phyloP scores from a whole-genome alignment of 768 basidiomycete genomes.

The Boletus pseudopeckii region DNA sequence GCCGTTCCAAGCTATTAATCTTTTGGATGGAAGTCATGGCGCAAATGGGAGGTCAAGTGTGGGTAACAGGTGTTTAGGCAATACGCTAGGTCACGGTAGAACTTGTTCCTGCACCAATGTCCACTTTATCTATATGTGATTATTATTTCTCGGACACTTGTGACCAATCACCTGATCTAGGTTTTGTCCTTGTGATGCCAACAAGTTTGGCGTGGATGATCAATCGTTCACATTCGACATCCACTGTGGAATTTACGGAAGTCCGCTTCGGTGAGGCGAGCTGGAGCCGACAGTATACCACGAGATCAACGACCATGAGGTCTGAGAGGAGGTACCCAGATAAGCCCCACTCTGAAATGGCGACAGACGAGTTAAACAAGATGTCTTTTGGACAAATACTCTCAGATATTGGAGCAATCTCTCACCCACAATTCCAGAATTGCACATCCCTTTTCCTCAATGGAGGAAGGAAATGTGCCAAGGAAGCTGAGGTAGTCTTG shows the following conservation, averaged over 20 bases:
- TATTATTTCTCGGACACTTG: not conserved
- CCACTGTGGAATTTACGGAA: not conserved
- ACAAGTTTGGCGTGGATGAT: not conserved
- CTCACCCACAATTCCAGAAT: constrained; percentile 6
- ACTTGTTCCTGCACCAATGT: not conserved
- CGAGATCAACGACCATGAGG: not conserved
- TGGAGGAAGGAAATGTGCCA: not conserved
- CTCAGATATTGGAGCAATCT: constrained; percentile 1
- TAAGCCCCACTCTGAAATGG: constrained; percentile 4
- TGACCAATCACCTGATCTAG: constrained; percentile 1
- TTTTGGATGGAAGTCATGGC: constrained; percentile 50
- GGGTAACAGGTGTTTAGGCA: not conserved
- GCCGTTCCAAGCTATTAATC: constrained; percentile 50
- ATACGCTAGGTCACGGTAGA: not conserved
- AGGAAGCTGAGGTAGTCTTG: not conserved
- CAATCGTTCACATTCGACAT: not conserved
- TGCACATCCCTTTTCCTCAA: not conserved
- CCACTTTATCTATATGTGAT: constrained; percentile 7
- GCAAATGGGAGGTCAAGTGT: not conserved
- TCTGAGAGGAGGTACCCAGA: not conserved
- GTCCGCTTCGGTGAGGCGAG: not conserved
- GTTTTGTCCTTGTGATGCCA: constrained; percentile 3
- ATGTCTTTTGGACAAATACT: not conserved
- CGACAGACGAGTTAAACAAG: constrained; percentile 6
- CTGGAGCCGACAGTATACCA: not conserved